These are phyloP conservation scores for Trypanosoma cruzi DNA, from an alignment of 208 protist species.

Conservation along the genomic window DNA sequence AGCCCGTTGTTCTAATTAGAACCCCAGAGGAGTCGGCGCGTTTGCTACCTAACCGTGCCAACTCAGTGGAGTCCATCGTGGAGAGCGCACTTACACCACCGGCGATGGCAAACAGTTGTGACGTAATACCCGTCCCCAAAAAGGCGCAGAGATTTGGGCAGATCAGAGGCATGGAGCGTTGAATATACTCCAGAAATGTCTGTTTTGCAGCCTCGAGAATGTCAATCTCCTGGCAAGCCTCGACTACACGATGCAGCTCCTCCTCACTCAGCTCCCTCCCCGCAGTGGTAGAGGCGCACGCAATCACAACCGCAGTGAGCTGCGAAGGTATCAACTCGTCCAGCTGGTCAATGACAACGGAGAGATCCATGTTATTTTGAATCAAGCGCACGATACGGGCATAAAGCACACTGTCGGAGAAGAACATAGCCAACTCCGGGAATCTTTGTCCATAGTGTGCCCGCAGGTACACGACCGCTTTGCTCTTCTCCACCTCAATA, in stretches of 20 bases:
- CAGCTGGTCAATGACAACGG: conserved; percentile 61
- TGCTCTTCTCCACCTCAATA: conserved; percentile 90
- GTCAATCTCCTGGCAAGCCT: conserved; percentile 91
- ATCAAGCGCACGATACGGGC: conserved; percentile 83
- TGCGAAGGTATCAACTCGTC: conserved; percentile 87
- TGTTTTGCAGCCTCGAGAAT: conserved; percentile 92
- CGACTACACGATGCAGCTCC: conserved; percentile 64
- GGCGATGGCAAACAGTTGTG: conserved; percentile 89
- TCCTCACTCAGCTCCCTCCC: conserved; percentile 62
- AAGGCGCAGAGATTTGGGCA: conserved; percentile 93
- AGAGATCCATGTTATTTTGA: conserved; percentile 83
- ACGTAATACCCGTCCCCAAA: conserved; percentile 91
- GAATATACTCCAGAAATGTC: conserved; percentile 93
- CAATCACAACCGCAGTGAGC: conserved; percentile 83
- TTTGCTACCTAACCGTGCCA: conserved; percentile 73
- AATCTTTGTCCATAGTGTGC: conserved; percentile 90
- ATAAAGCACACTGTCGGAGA: conserved; percentile 86
- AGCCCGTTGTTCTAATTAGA: conserved; percentile 77
- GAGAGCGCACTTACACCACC: conserved; percentile 76
- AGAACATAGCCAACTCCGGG: conserved; percentile 90
- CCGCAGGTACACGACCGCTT: conserved; percentile 84
- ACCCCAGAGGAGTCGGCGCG: conserved; percentile 68
- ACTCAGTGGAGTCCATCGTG: conserved; percentile 65
- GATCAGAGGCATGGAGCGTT: conserved; percentile 91
- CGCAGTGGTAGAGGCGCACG: conserved; percentile 85